Base-by-base conservation (phyloP, 805 yeast species). In the Ogataea trehaloabstinens region DNA sequence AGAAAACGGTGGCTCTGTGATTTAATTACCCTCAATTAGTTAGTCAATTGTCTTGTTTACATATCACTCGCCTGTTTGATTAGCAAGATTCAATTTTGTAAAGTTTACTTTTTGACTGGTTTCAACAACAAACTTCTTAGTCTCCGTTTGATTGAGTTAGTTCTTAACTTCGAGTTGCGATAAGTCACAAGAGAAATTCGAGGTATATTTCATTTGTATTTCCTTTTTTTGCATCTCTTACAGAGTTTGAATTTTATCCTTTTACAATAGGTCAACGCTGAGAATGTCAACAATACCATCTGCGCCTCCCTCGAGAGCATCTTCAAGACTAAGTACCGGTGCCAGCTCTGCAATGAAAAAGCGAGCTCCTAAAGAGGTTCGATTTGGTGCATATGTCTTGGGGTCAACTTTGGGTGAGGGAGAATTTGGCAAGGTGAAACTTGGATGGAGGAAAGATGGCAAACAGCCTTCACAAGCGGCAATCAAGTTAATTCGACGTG, bases 381-480 rank as follows among this genome's bases (percentile, higher is more conserved):
- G 95, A 28, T 90, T 93, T 59, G 99, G 99, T 19, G 80, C 86
- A 11, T 93, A 90, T 56, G 77, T 86, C 17, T 72, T 93, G 6
- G 99, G 98, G 2, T 82, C 95, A 11, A 91, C 99, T 0, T 67
- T 93, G 11, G 99, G 99, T 24, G 96, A 93, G 65, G 99, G 99
- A 34, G 99, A 93, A 59, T 93, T 93, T 63, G 99, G 99, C 42
- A 91, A 93, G 63, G 99, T 93, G 42, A 93, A 91, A 60, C 70
- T 93, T 17, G 98, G 97, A 11, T 91, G 97, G 97, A 73, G 95
- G 44, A 86, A 85, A 59, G 90, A 81, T 52, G 89, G 88, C 15
- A 67, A 78, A 56, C 77, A 79, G 42, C 83, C 88, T 3, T 75
- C 83, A 27, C 95, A 89, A 64, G 95, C 88, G 8, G 99, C 99